phyloP scores from a whole-genome alignment of 371 early-diverging fungal genomes.

The Apophysomyces sp. region DNA sequence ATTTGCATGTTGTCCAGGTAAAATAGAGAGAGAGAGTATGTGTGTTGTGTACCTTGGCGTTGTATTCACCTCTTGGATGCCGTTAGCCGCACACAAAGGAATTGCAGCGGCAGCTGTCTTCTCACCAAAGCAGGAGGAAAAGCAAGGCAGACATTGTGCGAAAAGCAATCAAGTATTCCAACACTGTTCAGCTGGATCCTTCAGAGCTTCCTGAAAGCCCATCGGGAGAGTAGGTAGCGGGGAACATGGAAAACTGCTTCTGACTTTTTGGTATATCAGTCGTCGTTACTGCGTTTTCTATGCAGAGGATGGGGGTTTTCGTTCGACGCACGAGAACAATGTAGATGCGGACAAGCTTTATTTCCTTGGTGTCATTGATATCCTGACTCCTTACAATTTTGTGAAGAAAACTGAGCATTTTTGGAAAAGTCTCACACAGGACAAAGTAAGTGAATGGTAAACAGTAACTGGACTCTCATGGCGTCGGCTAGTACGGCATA shows the following conservation, averaged over 20 bases:
- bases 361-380: conserved; percentile 95
- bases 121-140: conserved; percentile 39
- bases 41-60: background rate
- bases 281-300: conserved; percentile 82
- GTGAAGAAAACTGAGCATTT: conserved; percentile 84
- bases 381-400: conserved; percentile 88
- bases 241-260: background rate
- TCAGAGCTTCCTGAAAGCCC: conserved; percentile 50
- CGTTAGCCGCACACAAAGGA: conserved; percentile 21
- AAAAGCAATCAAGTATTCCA: conserved; percentile 63
- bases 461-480: background rate
- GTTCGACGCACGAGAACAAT: conserved; percentile 73
- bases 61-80: background rate
- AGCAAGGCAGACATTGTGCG: conserved; percentile 67
- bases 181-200: conserved; percentile 62
- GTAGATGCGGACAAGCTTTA: conserved; percentile 71
- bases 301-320: conserved; percentile 88
- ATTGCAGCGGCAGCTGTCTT: conserved; percentile 19
- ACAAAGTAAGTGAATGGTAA: conserved; percentile 64
- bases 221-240: conserved; percentile 42
- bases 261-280: conserved; percentile 10
- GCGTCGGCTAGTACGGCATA: conserved; percentile 57
- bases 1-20: conserved; percentile 78
- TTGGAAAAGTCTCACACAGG: conserved; percentile 79
- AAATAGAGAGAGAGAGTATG: background rate